Evolutionary conservation across 352 stramenopile genomes (phyloP), one percentile per base, ranked within the genome.

Genomic region (Pythium biforme): DNA sequence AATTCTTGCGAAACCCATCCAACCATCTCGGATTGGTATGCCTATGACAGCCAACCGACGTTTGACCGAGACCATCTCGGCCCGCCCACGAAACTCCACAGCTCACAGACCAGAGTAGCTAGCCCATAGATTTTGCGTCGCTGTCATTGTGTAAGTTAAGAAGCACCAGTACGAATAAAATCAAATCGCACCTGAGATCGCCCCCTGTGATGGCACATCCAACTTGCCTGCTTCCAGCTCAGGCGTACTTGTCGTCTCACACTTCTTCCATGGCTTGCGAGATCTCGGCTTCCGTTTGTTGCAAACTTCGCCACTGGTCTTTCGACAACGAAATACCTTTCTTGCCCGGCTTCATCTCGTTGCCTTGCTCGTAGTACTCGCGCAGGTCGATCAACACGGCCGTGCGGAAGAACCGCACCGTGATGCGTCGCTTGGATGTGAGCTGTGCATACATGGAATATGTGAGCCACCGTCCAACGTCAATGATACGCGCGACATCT

Each of bases 301-400:
- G 59, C 22, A 94, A 68, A 47, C 66, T 68, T 8, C 52, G 31
- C 79, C 80, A 92, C 51, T 92, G 82, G 11, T 89, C 77, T 48
- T 77, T 86, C 0, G 77, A 88, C 11, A 94, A 69, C 25, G 84
- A 85, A 31, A 94, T 89, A 12, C 83, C 83, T 60, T 94, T 92
- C 47, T 88, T 88, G n/a, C 81, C 79, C 39, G 85, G 85, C 55
- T 86, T 89, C 26, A 63, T 51, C 25, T 76, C 59, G 4, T 74
- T 73, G 22, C 86, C 66, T 56, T 83, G 56, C 19, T 90, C 76
- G 41, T 92, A 92, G 51, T 75, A 92, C 60, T 92, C 83, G n/a
- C 85, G 79, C 0, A 92, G 29, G 39, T 94, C 79, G 8, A 92
- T 70, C 27, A 92, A 62, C 11, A 88, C 72, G 5, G 50, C 64